These are phyloP conservation scores for Emmonsia crescens DNA, from an alignment of 2,329 filamentous ascomycete species.

Conservation along the genomic window DNA sequence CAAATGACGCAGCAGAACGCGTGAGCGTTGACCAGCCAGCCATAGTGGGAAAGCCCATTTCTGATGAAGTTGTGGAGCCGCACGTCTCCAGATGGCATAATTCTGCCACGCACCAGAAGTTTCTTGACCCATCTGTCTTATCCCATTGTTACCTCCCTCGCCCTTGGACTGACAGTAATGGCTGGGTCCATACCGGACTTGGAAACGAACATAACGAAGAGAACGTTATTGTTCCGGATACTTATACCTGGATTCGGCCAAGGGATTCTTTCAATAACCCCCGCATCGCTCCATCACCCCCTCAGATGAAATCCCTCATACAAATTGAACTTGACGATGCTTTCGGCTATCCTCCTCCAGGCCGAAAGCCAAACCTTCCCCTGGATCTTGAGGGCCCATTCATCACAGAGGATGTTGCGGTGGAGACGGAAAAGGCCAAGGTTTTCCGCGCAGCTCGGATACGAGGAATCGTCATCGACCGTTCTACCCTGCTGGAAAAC, in stretches of 20 bases:
- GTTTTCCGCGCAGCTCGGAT: constrained; percentile 17
- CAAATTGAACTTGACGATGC: constrained; percentile 22
- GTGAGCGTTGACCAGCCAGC: not conserved
- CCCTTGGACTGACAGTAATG: constrained; percentile 21
- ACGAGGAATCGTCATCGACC: constrained; percentile 14
- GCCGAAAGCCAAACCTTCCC: constrained; percentile 24
- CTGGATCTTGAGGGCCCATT: constrained; percentile 9
- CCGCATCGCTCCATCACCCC: constrained; percentile 18
- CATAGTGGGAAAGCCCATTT: not conserved
- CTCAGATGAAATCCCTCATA: constrained; percentile 18
- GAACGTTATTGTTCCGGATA: constrained; percentile 16
- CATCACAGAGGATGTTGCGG: constrained; percentile 17
- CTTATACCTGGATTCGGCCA: constrained; percentile 19
- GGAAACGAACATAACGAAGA: constrained; percentile 23
- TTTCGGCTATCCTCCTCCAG: constrained; percentile 23
- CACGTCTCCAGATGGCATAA: not conserved
- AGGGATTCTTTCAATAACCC: constrained; percentile 20
- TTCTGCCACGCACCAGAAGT: not conserved
- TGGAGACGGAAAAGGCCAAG: constrained; percentile 15
- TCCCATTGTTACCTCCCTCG: constrained; percentile 10
- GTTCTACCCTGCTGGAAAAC: constrained; percentile 13
- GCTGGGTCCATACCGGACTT: constrained; percentile 23
- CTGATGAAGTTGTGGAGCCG: not conserved
- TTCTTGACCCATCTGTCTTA: not conserved
- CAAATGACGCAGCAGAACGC: not conserved